Evolutionary conservation across 345 rosid species (phyloP), one percentile per base, ranked within the genome.

Genomic region (Odontarrhena argentea): DNA sequence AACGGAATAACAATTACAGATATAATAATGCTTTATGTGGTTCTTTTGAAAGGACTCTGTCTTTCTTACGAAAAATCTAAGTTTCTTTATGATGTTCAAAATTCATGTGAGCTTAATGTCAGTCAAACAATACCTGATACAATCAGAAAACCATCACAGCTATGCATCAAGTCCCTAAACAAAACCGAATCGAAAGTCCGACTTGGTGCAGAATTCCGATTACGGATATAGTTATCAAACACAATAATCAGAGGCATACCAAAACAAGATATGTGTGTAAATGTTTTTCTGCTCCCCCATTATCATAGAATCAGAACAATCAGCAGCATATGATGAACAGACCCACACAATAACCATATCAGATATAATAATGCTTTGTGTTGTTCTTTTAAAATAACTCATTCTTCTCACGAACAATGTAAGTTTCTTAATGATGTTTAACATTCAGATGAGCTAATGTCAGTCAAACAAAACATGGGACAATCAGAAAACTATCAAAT

Each of bases 401-500:
- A 3, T 11, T 8, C 44, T 35, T 52, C 34, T 1, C 30, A 40
- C 8, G 0, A 22, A 41, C 41, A 42, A 34, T 51, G 63, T 8
- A 4, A 60, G 30, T 49, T 4, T 25, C 50, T 48, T 5, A 2
- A 24, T n/a, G 52, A 41, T 28, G 50, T 48, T 65, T 7, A 43
- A 24, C 1, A 42, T 43, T 42, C 65, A 57, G 42, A 8, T 14
- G 30, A 57, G 42, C 41, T 55, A 71, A 12, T 26, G 51, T 43
- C 9, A 52, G 28, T 64, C 26, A 40, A 43, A 45, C 22, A 46
- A 50, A 38, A 60, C 53, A 60, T 18, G 54, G 26, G 55, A 65
- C 52, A 41, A 30, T 40, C 9, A 10, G 15, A 61, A 52, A 35
- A 22, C 67, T 49, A 30, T 42, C 60, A 52, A 7, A 53, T 35